Conservation (phyloP, 2,329 filamentous ascomycete genomes). For the Penicillium sp. region DNA sequence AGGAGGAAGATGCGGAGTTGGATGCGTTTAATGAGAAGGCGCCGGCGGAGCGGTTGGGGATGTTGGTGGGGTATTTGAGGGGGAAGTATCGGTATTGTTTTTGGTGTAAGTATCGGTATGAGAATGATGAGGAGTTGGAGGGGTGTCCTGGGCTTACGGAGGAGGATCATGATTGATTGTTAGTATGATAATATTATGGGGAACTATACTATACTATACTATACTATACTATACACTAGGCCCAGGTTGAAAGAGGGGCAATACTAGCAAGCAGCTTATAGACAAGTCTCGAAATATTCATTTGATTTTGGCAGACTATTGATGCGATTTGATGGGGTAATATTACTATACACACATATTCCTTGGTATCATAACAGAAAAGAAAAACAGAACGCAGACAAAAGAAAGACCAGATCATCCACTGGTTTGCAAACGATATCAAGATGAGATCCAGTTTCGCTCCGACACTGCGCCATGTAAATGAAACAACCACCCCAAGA, state of each 20-base stretch:
- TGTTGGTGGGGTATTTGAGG: conserved; percentile 71
- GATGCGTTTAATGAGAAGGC: conserved; percentile 76
- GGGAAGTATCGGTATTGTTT: conserved; percentile 82
- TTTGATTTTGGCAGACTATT: not conserved
- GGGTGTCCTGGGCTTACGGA: conserved; percentile 87
- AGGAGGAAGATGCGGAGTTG: conserved; percentile 77
- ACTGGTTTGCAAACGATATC: not conserved
- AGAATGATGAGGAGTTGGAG: conserved; percentile 68
- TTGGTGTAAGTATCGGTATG: conserved; percentile 89
- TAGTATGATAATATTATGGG: not conserved
- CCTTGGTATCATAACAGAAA: conserved; percentile 30
- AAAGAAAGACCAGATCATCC: not conserved
- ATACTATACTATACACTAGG: not conserved
- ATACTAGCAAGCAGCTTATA: too few species aligned
- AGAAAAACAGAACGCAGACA: not conserved
- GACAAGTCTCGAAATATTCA: not conserved
- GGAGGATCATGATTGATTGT: conserved; percentile 74
- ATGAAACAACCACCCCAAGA: not conserved
- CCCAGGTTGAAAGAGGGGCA: too few species aligned
- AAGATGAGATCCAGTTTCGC: too few species aligned
- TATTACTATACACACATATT: conserved; percentile 23
- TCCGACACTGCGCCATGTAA: not conserved
- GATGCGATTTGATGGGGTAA: not conserved
- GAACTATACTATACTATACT: not conserved
- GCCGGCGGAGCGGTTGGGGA: conserved; percentile 67